These are phyloP conservation scores for Diaporthe citrichinensis DNA, from an alignment of 2,329 filamentous ascomycete genomes.

Conservation along the genomic window DNA sequence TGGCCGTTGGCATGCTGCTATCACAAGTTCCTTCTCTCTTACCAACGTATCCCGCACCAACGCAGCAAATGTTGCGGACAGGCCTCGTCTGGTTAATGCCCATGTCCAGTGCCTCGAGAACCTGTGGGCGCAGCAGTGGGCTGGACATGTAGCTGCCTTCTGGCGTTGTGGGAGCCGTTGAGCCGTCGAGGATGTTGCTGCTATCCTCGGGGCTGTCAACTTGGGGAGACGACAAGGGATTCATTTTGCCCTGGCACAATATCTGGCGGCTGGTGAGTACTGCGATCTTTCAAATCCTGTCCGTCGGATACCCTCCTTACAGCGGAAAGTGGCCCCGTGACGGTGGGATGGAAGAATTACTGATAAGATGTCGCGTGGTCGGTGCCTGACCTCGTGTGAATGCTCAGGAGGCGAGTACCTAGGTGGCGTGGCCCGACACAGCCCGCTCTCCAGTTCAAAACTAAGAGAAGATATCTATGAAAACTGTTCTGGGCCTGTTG, in stretches of 20 bases:
- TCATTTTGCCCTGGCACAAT: conserved; percentile 34
- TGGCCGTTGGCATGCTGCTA: neutral
- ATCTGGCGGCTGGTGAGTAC: neutral
- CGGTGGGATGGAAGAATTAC: neutral
- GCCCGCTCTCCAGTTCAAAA: neutral
- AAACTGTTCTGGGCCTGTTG: neutral
- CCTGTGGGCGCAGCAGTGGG: conserved; percentile 53
- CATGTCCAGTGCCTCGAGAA: conserved; percentile 43
- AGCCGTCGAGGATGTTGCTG: conserved; percentile 49
- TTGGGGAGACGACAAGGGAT: conserved; percentile 45
- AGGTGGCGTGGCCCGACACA: conserved; percentile 13
- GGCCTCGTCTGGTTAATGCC: conserved; percentile 40
- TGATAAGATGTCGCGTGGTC: conserved; percentile 18
- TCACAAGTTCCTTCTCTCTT: conserved; percentile 50
- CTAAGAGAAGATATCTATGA: neutral
- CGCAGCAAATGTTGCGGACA: conserved; percentile 77
- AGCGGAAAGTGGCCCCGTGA: neutral
- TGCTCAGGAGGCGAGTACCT: neutral
- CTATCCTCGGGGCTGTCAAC: conserved; percentile 50
- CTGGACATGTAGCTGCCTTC: conserved; percentile 59
- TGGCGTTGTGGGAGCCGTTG: conserved; percentile 61
- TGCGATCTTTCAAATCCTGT: neutral
- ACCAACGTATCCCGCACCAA: conserved; percentile 84
- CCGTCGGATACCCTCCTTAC: neutral
- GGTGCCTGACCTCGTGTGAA: conserved; percentile 12